Conservation (phyloP, 768 basidiomycete species). For the Amanita jacksonii region DNA sequence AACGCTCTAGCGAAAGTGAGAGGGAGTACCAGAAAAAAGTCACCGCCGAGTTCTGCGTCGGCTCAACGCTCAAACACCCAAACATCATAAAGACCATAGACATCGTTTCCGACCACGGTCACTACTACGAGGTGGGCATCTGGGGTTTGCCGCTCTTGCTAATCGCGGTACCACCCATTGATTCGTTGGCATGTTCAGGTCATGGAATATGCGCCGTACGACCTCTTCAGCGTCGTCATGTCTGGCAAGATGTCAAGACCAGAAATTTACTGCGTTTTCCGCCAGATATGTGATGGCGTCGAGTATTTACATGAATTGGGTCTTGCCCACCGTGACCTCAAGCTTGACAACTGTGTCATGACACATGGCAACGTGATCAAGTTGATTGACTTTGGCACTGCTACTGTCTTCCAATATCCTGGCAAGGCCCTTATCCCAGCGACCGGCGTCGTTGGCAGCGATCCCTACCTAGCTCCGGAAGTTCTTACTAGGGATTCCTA, state of each 20-base stretch:
- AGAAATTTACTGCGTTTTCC: slow-evolving; percentile 98
- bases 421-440: slow-evolving; percentile 77
- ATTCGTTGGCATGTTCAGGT: slow-evolving; percentile 47
- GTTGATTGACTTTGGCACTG: slow-evolving; percentile 98
- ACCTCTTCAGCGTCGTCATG: slow-evolving; percentile 99
- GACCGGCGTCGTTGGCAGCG: slow-evolving; percentile 90
- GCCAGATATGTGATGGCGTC: slow-evolving; percentile 96
- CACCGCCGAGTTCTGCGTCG: slow-evolving; percentile 97
- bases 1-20: slow-evolving; percentile 79
- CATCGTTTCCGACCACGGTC: slow-evolving; percentile 95
- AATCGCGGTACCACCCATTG: neutral
- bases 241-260: slow-evolving; percentile 97
- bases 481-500: slow-evolving; percentile 75
- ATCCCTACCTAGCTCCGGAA: slow-evolving; percentile 97
- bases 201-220: slow-evolving; percentile 99
- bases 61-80: slow-evolving; percentile 84
- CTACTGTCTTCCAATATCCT: slow-evolving; percentile 99
- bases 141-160: neutral
- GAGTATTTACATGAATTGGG: slow-evolving; percentile 97
- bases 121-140: slow-evolving; percentile 86
- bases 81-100: slow-evolving; percentile 99
- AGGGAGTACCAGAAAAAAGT: slow-evolving; percentile 99
- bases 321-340: slow-evolving; percentile 96
- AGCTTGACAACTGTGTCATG: slow-evolving; percentile 99
- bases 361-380: slow-evolving; percentile 92